Percentiles rank a stretch among this genome's conserved stretches.
These are phyloP conservation scores for Calonectria multiphialidica DNA, from an alignment of 2,329 filamentous ascomycete species.

Conservation along the genomic window DNA sequence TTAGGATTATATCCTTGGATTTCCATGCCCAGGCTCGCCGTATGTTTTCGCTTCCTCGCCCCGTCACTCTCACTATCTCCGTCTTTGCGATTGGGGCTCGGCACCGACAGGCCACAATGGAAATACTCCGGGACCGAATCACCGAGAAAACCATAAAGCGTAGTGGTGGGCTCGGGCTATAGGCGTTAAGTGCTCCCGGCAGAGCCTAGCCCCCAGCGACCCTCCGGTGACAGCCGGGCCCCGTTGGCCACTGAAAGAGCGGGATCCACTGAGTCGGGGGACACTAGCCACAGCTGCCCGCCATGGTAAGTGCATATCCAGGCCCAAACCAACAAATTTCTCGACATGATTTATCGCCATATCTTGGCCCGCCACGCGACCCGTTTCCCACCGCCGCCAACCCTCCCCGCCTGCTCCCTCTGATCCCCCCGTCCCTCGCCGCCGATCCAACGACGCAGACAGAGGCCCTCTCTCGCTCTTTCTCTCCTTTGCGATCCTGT, in stretches of 20 bases:
- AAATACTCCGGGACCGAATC: slow-evolving; percentile 12
- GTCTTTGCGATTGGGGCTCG: neutral
- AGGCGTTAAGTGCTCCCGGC: neutral
- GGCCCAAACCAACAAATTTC: slow-evolving; percentile 24
- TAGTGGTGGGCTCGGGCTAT: neutral
- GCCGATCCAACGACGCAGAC: neutral
- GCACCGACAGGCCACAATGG: neutral
- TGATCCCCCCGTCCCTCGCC: neutral
- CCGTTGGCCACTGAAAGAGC: neutral
- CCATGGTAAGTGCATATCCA: slow-evolving; percentile 19
- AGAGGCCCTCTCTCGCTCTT: neutral
- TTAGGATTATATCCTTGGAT: neutral
- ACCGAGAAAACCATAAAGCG: neutral
- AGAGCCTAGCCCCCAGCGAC: neutral
- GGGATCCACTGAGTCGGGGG: neutral
- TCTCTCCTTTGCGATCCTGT: neutral
- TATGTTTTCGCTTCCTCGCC: neutral
- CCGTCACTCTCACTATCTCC: neutral
- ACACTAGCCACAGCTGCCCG: slow-evolving; percentile 15
- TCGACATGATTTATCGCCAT: slow-evolving; percentile 23
- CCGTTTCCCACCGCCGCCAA: neutral
- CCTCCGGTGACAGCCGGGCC: slow-evolving; percentile 1
- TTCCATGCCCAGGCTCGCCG: neutral
- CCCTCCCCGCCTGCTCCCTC: neutral
- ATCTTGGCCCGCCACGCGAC: slow-evolving; percentile 23